Evolutionary conservation across 2,329 filamentous ascomycete species (phyloP), one percentile per base, ranked within the genome.

Genomic region (Calonectria henricotiae): DNA sequence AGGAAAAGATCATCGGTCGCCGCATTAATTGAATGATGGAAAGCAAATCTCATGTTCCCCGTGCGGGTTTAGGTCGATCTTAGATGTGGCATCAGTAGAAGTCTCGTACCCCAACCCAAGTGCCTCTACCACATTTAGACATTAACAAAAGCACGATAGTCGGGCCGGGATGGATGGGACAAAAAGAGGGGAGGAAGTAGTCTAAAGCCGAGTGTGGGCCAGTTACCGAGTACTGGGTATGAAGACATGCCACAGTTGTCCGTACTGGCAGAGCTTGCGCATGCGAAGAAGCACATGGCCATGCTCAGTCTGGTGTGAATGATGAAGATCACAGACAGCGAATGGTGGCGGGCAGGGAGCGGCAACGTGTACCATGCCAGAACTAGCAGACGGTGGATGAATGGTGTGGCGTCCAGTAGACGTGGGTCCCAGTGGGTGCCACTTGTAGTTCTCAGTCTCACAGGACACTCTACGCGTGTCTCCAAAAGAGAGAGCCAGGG

Each of bases 381-480:
- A 67, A 47, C 67, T 64, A 69, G 62, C 58, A 62, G 49, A 62
- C 67, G 63, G 47, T 64, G 65, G 67, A 74, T 68, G 65, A 64
- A 74, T 68, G 54, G 67, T 71, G 76, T 70, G 75, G 75, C 73
- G 72, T 67, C 68, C 62, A 70, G 62, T 68, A 73, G 67, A 41
- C 69, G 70, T 73, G 68, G 68, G 75, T 35, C 35, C 27, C 32
- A 55, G 66, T 62, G 43, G 66, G 55, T 49, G 49, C 47, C 41
- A 30, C 20, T 8, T 43, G 44, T 27, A 41, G 65, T 63, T 35
- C 65, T 62, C 23, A 43, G 51, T 58, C 32, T 58, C 39, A 25
- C 32, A 58, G 32, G 35, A 37, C 20, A 37, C 12, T 58, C 39
- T 65, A 4, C 60, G 62, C 47, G 37, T 46, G 65, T 66, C 47